Evolutionary conservation across 202 grass and related monocot species (phyloP), one percentile per base, ranked within the genome.

Genomic region (Miscanthus sacchariflorus): DNA sequence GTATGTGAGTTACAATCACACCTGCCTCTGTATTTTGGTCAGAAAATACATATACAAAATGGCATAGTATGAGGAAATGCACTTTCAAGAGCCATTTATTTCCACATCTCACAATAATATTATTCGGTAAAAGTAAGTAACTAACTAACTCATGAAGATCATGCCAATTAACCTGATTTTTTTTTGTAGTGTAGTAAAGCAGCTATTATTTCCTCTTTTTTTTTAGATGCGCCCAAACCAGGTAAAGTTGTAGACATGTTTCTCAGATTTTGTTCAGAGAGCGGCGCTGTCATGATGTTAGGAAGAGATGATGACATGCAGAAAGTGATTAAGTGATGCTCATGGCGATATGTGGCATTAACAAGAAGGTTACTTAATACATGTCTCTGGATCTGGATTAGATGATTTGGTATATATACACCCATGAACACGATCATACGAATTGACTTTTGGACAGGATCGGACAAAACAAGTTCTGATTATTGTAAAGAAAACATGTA

Each of bases 241-340:
- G 48, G 33, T 70, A 35, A 40, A 59, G 40, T 35, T 40, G n/a
- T 27, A 44, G 17, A 23, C 11, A 21, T 76, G 14, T 38, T 35
- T 61, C 9, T 45, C 14, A 46, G 38, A 76, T 36, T 50, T 36
- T 28, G 50, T 61, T 70, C 5, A 50, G 13, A 9, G 40, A 9
- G 42, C 42, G 27, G 59, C 49, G n/a, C 67, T 48, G 52, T 80
- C 77, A 19, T 23, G 52, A 38, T 73, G 78, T 63, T 80, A 79
- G 49, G 40, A 63, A 43, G 18, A 33, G 76, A 79, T n/a, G 84
- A 63, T 12, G 76, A 72, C 84, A 63, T 48, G 24, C 12, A 69
- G 21, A 80, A 80, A 45, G 67, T 24, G 18, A 72, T 61, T 63
- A 80, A 45, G 38, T 18, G 18, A 63, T 63, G 39, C 77, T 63